Conservation (phyloP, 345 rosid species). For the Erodium maritimum region DNA sequence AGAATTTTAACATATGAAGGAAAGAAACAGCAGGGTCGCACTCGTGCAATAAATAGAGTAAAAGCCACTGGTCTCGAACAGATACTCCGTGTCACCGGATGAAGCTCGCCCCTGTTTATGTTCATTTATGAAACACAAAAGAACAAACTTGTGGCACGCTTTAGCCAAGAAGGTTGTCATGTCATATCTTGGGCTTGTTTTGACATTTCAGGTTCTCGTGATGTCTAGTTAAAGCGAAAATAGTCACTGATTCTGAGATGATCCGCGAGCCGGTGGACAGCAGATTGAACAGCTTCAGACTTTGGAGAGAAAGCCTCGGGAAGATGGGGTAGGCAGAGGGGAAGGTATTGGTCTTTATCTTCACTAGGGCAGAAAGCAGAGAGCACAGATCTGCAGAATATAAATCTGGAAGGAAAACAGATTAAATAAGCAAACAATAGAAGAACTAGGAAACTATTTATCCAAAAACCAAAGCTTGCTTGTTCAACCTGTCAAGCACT, state of each 20-base stretch:
- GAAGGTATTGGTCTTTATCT: slow-evolving; percentile 42
- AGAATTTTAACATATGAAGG: no score
- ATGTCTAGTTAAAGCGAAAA: slow-evolving; percentile 33
- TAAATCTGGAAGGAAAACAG: slow-evolving; percentile 47
- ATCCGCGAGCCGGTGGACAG: slow-evolving; percentile 42
- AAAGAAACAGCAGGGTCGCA: not conserved
- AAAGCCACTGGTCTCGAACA: no score
- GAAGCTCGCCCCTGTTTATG: no score
- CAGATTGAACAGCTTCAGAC: slow-evolving; percentile 37
- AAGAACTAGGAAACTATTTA: not conserved
- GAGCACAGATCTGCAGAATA: slow-evolving; percentile 68
- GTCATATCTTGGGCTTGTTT: slow-evolving; percentile 5
- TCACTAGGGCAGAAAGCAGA: slow-evolving; percentile 31
- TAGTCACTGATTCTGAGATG: slow-evolving; percentile 45
- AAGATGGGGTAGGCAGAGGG: slow-evolving; percentile 74
- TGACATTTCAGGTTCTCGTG: slow-evolving; percentile 9
- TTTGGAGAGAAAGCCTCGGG: slow-evolving; percentile 48
- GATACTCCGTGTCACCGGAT: no score
- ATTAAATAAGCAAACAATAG: not conserved
- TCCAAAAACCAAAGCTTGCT: no score
- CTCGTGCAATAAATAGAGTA: no score
- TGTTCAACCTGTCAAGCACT: no score
- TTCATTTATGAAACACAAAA: no score
- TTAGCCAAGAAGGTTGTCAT: no score
- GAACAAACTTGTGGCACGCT: no score